These are phyloP conservation scores for Lepiota brunneoincarnata DNA, from an alignment of 768 basidiomycete species.

Conservation along the genomic window DNA sequence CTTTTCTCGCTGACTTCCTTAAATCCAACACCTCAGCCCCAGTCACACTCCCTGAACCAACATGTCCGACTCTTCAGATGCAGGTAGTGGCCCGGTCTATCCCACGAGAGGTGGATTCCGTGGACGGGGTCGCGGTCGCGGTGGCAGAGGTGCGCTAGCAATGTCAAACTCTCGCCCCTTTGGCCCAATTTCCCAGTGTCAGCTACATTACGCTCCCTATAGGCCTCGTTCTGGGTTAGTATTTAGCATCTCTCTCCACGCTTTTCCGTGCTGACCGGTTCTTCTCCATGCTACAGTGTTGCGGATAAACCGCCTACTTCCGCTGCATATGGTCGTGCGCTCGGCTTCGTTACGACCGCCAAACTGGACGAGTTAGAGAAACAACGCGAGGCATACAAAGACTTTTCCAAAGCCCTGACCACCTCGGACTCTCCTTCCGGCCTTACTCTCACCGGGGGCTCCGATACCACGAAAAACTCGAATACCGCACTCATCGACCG, in stretches of 20 bases:
- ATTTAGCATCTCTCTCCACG: not conserved
- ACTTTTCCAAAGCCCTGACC: conserved; percentile 28
- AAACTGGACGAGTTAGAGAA: conserved; percentile 43
- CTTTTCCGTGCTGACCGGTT: not conserved
- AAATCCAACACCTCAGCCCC: too few species aligned
- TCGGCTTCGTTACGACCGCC: conserved; percentile 41
- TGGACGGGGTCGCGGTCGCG: not conserved
- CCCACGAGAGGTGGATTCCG: not conserved
- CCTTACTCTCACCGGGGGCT: too few species aligned
- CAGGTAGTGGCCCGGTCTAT: too few species aligned
- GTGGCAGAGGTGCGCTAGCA: not conserved
- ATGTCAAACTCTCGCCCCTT: not conserved
- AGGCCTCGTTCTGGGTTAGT: conserved; percentile 6
- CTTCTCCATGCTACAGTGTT: not conserved
- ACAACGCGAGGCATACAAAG: conserved; percentile 32
- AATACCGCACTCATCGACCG: not conserved
- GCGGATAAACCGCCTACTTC: conserved; percentile 9
- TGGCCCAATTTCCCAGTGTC: not conserved
- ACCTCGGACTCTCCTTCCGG: too few species aligned
- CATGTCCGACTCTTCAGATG: too few species aligned
- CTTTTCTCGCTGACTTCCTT: too few species aligned
- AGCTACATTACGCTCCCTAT: conserved; percentile 8
- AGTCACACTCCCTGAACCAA: too few species aligned
- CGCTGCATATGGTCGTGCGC: conserved; percentile 10
- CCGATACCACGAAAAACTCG: too few species aligned